Conservation (phyloP, 78 protist genomes). For the Neovahlkampfia damariscottae region DNA sequence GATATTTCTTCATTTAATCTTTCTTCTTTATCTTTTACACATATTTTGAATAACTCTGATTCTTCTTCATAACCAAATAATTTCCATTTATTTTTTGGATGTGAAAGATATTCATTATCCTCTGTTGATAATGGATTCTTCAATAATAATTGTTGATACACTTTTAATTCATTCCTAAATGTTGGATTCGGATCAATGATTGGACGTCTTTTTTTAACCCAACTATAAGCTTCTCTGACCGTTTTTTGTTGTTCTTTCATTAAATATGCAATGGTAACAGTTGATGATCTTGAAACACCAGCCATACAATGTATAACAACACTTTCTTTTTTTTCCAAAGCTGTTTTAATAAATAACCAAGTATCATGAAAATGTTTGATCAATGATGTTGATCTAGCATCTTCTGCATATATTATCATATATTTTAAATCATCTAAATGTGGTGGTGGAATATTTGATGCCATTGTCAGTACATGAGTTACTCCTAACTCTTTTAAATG, state of each 20-base stretch:
- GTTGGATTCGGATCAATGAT: not conserved
- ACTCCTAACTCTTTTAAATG: not conserved
- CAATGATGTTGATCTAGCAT: not conserved
- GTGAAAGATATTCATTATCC: too few species aligned
- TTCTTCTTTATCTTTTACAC: too few species aligned
- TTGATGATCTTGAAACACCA: not conserved
- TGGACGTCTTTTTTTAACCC: not conserved
- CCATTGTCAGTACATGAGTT: not conserved
- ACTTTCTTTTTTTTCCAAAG: not conserved
- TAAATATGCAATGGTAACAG: not conserved
- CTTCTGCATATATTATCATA: not conserved
- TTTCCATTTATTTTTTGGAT: too few species aligned
- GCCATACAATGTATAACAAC: constrained; percentile 19
- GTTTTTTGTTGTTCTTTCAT: not conserved
- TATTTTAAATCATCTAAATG: not conserved
- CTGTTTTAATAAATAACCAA: not conserved
- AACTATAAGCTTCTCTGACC: not conserved
- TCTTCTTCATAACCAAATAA: too few species aligned
- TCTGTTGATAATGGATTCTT: too few species aligned
- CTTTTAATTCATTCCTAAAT: not conserved
- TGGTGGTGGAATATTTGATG: not conserved
- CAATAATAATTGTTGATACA: too few species aligned
- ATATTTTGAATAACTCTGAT: too few species aligned
- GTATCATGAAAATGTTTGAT: not conserved
- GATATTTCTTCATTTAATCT: too few species aligned